phyloP scores from a whole-genome alignment of 1,284 basidiomycete genomes.

The Ustilago esculenta region DNA sequence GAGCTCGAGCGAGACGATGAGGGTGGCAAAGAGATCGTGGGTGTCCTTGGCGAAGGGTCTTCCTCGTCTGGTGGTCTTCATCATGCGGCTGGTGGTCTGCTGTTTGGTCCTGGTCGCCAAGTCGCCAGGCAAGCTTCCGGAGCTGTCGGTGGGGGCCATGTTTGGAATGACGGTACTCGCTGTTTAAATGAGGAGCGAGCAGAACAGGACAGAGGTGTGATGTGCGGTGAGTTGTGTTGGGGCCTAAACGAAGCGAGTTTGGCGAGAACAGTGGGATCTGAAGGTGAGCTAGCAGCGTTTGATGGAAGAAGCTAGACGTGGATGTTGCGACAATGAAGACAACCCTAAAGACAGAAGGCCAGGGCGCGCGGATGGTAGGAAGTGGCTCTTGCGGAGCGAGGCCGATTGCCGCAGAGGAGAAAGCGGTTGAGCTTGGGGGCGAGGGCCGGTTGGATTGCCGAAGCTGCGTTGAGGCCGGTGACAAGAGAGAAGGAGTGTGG shows the following conservation, averaged over 20 bases:
- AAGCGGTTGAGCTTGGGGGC: not conserved
- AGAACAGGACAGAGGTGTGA: not conserved
- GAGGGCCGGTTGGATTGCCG: not conserved
- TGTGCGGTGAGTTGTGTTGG: not conserved
- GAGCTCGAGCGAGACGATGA: conserved; percentile 91
- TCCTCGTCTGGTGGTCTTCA: conserved; percentile 61
- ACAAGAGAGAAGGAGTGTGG: no score
- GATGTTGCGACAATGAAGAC: no score
- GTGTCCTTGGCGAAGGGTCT: conserved; percentile 76
- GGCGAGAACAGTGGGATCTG: no score
- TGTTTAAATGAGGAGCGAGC: conserved; percentile 11
- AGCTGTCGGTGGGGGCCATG: conserved; percentile 44
- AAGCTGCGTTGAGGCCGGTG: no score
- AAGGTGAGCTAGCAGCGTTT: not conserved
- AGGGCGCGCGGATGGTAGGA: not conserved
- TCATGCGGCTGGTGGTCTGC: conserved; percentile 63
- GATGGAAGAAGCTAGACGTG: not conserved
- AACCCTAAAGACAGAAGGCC: not conserved
- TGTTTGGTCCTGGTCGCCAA: conserved; percentile 53
- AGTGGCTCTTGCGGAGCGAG: not conserved
- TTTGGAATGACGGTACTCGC: not conserved
- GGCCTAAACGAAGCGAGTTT: not conserved
- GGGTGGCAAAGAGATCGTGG: conserved; percentile 95
- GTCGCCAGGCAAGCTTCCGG: conserved; percentile 42
- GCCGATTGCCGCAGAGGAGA: not conserved